Evolutionary conservation across 2,329 filamentous ascomycete species (phyloP), one percentile per base, ranked within the genome.

Genomic region (Pyricularia sp.): DNA sequence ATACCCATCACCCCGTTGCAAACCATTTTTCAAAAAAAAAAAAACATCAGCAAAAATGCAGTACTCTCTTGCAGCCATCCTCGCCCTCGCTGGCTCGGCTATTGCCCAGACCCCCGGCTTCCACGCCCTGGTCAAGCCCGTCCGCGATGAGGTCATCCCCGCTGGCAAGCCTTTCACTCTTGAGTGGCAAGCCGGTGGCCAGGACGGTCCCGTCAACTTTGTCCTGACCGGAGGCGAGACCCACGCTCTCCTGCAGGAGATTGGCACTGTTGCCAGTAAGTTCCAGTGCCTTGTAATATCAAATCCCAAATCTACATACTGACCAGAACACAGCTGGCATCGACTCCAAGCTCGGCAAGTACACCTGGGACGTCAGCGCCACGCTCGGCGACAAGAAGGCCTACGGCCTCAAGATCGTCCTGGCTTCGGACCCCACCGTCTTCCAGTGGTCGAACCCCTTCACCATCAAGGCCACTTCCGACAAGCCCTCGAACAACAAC

Each of bases 361-460:
- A 79, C 80, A 72, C 70, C 70, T 90, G 87, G 87, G 71, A 74
- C 28, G 81, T 89, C 67, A 80, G 79, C 75, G 74, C 79, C 70
- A 71, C 75, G 31, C 80, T 85, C 31, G 84, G 82, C 61, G n/a
- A 33, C 72, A 74, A 73, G 69, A 79, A 78, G 68, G 81, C 82
- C 74, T 90, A 89, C 78, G 88, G 87, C 72, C 79, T 90, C 76
- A 79, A 82, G 78, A 80, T 90, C 78, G 76, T 77, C 71, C 80
- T 83, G 50, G 82, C 85, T 72, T 78, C 77, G 71, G 75, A 87
- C 78, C 68, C 79, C 26, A 71, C 66, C 12, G 78, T 82, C 75
- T 87, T 86, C 83, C 86, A 90, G 82, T 89, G 84, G 83, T 87
- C 85, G 69, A 84, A 83, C 80, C 86, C 86, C 73, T 90, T 90